phyloP scores from a whole-genome alignment of 176 grass and related monocot species.

The Musa itinerans region DNA sequence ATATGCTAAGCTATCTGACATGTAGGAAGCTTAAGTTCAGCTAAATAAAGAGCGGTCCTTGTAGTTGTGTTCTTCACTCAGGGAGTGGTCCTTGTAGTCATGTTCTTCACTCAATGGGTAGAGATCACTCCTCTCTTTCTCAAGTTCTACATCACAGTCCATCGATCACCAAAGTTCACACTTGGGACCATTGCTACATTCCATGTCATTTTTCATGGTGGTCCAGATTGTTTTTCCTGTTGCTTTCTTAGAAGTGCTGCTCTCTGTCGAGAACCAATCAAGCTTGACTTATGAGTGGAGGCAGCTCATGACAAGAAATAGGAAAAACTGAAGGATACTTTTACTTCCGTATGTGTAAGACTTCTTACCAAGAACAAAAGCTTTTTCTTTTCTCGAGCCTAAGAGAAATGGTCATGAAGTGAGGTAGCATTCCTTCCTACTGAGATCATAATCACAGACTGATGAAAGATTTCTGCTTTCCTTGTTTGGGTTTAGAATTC shows the following conservation, averaged over 20 bases:
- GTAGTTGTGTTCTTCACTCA: too few species aligned
- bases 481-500: too few species aligned
- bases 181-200: not conserved
- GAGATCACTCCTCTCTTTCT: not conserved
- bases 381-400: too few species aligned
- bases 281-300: not conserved
- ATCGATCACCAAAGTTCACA: not conserved
- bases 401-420: too few species aligned
- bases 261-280: not conserved
- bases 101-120: not conserved
- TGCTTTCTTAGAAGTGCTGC: not conserved
- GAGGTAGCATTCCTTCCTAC: too few species aligned
- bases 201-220: not conserved
- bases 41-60: not conserved
- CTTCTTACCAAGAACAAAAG: too few species aligned
- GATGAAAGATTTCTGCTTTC: too few species aligned
- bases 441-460: too few species aligned
- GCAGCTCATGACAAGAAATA: not conserved
- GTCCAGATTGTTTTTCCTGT: not conserved
- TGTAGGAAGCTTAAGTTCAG: not conserved
- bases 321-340: not conserved
- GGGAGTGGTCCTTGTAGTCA: too few species aligned
- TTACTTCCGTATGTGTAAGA: not conserved
- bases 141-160: not conserved
- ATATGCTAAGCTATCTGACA: too few species aligned